Base-by-base conservation (phyloP, 441 rosid species). In the Flueggea neowawraea region DNA sequence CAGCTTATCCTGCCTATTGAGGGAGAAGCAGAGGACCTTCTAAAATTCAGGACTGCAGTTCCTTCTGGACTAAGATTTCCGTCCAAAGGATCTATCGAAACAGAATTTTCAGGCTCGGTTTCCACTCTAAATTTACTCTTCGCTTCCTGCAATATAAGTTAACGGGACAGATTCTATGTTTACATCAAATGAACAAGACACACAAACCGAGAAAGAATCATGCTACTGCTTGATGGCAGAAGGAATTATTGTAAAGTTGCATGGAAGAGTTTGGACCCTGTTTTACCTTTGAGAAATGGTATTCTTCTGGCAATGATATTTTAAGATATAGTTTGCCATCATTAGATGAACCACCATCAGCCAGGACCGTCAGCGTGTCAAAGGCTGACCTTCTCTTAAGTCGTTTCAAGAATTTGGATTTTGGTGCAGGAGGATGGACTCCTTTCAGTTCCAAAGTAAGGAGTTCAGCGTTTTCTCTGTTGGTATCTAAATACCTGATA, bases 271-370 rank as follows among this genome's bases (percentile, higher is more conserved):
- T 28, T 57, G 36, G 57, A 52, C 31, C n/a, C 3, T n/a, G 17
- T 36, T 17, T 51, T 50, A 94, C 98, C 91, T 89, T 89, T 12
- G 98, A 94, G 88, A 90, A 94, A 78, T 87, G 97, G 79, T 84
- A 94, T 22, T 75, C 96, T 57, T 78, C 81, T 14, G 92, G 96
- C 60, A 88, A 61, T 68, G 92, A 86, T 69, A 95, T 80, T 72
- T 82, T 75, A 60, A 95, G 73, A 71, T 49, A 62, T 51, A 91
- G 74, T 63, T 81, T 82, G 57, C 96, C 97, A 69, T 84, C 86
- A 0, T 58, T 73, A 62, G 96, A 81, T 16, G 90, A 84, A 64
- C 80, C 71, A 8, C 91, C 80, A 62, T 82, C 76, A 52, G 82
- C 84, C 59, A 65, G 73, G 45, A 88, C 71, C 43, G 80, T 83